Evolutionary conservation across 495 filamentous ascomycete species (phyloP).

Genomic region (Daldinia loculata): DNA sequence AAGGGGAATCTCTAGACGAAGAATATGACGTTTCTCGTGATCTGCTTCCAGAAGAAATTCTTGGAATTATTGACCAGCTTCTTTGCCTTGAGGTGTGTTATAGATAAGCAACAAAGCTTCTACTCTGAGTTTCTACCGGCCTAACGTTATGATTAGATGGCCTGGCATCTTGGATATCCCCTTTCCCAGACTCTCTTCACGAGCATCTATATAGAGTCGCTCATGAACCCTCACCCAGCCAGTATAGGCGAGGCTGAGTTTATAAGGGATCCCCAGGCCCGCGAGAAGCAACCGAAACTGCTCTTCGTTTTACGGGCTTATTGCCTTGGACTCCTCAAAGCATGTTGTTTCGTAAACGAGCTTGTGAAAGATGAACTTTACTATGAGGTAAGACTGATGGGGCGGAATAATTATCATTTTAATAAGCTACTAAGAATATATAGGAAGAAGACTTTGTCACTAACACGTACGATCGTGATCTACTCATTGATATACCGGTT

Average conservation of each 20-base stretch:
- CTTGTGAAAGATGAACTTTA: slow-evolving; percentile 80
- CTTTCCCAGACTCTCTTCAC: slow-evolving; percentile 95
- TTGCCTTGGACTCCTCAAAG: slow-evolving; percentile 83
- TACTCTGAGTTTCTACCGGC: slow-evolving; percentile 15
- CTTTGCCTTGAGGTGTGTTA: slow-evolving; percentile 81
- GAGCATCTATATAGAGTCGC: slow-evolving; percentile 88
- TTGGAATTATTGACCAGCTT: slow-evolving; percentile 94
- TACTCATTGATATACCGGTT: slow-evolving; percentile 70
- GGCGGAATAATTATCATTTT: neutral
- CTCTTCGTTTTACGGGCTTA: slow-evolving; percentile 81
- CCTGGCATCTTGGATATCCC: slow-evolving; percentile 94
- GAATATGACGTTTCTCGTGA: slow-evolving; percentile 80
- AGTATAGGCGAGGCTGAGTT: slow-evolving; percentile 77
- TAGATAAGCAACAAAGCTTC: slow-evolving; percentile 32
- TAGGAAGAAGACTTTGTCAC: slow-evolving; percentile 97
- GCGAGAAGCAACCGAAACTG: slow-evolving; percentile 56
- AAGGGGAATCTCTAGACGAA: slow-evolving; percentile 81
- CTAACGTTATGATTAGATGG: slow-evolving; percentile 69
- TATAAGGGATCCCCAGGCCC: slow-evolving; percentile 45
- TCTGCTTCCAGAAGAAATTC: slow-evolving; percentile 77
- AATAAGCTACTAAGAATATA: slow-evolving; percentile 40
- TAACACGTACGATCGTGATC: slow-evolving; percentile 81
- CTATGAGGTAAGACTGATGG: slow-evolving; percentile 71
- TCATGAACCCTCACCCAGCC: slow-evolving; percentile 75
- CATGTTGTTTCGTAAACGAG: slow-evolving; percentile 80